Evolutionary conservation across 345 rosid genomes (phyloP), one percentile per base, ranked within the genome.

Genomic region (Syzygium aromaticum): DNA sequence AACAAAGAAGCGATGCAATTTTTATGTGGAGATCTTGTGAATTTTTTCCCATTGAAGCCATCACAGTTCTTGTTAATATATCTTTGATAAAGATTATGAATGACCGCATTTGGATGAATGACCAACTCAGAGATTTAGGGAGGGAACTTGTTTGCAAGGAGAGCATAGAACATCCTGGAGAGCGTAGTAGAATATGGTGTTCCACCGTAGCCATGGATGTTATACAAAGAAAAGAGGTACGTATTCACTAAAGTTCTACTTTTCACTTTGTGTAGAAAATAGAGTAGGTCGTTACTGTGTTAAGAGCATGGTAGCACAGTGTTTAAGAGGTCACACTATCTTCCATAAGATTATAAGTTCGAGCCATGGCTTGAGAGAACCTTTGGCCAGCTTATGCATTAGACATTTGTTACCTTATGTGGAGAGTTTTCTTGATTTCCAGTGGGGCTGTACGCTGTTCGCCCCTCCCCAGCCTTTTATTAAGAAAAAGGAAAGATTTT

Each of bases 71-170:
- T 27, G 12, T 43, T 13, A 46, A 53, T 7, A 82, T 23, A 78
- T 82, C 88, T 56, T 10, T 87, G 59, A 57, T 87, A 49, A 84
- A 83, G 54, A 83, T 87, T 10, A 63, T 28, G 11, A 64, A 28
- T 15, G 77, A 64, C 40, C 40, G 8, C 40, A 64, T 64, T 64
- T 87, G 88, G 86, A 87, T 87, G 88, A 86, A 87, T 80, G 88
- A 84, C 25, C 88, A 82, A 46, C 49, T 87, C 12, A 83, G 73
- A 83, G 52, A 83, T 49, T 73, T 87, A 7, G 88, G 88, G 28
- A 87, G 85, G 51, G 52, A n/a, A 11, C 40, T 87, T 40, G 85
- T 87, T 83, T 11, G 49, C 19, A n/a, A n/a, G 27, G 56, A 87
- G 57, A 63, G 54, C 28, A 5, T 15, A 4, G 22, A 64, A 28